phyloP scores from a whole-genome alignment of 768 basidiomycete genomes.

The Pseudohyphozyma bogoriensis region DNA sequence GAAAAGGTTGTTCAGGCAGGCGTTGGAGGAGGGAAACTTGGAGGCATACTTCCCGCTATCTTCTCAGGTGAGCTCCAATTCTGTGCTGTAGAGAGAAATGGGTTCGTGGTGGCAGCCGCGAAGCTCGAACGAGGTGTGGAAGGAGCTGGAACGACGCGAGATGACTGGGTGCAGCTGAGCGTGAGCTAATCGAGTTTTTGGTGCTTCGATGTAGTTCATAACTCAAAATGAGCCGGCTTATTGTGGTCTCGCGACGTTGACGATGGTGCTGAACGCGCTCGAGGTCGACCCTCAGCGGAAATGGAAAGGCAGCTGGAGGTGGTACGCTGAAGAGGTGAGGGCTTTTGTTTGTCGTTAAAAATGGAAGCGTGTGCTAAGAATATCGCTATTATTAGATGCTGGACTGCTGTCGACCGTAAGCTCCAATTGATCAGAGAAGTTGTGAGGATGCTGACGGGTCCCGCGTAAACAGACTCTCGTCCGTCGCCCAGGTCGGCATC shows the following conservation, averaged over 20 bases:
- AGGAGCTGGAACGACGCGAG: background rate
- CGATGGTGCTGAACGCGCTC: slow-evolving; percentile 30
- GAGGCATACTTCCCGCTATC: slow-evolving; percentile 30
- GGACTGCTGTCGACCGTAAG: slow-evolving; percentile 24
- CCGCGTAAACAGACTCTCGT: too few relatives aligned
- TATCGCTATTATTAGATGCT: slow-evolving; percentile 9
- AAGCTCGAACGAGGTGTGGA: background rate
- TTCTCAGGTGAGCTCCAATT: background rate
- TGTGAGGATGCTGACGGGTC: slow-evolving; percentile 7
- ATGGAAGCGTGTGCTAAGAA: too few relatives aligned
- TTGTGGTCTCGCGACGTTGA: slow-evolving; percentile 30
- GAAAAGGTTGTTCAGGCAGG: slow-evolving; percentile 17
- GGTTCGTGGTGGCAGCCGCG: background rate
- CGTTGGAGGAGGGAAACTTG: slow-evolving; percentile 20
- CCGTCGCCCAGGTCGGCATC: slow-evolving; percentile 24
- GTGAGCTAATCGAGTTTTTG: background rate
- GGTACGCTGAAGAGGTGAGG: slow-evolving; percentile 5
- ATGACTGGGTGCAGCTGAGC: background rate
- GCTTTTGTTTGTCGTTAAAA: background rate
- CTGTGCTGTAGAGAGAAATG: background rate
- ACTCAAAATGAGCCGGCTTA: slow-evolving; percentile 32
- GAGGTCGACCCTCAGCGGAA: slow-evolving; percentile 29
- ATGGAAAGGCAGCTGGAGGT: slow-evolving; percentile 28
- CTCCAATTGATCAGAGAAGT: too few relatives aligned
- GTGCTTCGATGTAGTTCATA: background rate